Evolutionary conservation across 1,284 basidiomycete species (phyloP).

Genomic region (Ceratobasidium theobromae): DNA sequence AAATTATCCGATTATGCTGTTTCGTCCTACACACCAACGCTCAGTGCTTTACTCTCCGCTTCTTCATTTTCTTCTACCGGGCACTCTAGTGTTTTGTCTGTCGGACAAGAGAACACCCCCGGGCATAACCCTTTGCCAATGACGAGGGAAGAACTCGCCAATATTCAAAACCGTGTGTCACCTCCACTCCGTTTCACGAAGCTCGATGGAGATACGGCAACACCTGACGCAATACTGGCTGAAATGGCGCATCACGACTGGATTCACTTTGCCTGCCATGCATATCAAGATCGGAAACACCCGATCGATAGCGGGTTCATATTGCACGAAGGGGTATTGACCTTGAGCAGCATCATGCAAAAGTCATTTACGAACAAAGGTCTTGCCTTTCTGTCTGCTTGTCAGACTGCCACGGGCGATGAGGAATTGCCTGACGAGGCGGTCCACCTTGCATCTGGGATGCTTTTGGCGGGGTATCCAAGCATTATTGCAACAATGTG

Average conservation of each 20-base stretch:
- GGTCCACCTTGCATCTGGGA: slow-evolving; percentile 3
- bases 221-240: neutral
- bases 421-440: neutral
- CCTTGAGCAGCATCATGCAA: neutral
- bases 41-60: neutral
- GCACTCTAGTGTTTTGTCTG: neutral
- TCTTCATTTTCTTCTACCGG: neutral
- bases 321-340: neutral
- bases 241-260: neutral
- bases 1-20: neutral
- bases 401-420: slow-evolving; percentile 9
- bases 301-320: too few relatives aligned
- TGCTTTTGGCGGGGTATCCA: too few relatives aligned
- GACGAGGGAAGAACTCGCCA: neutral
- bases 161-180: neutral
- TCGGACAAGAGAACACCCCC: neutral
- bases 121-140: neutral
- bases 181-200: neutral
- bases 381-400: neutral
- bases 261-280: neutral
- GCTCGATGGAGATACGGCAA: neutral
- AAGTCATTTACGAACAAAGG: neutral
- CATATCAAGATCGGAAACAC: too few relatives aligned
- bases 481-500: neutral
- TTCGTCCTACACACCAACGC: slow-evolving; percentile 2